Percentiles rank a stretch among this genome's conserved stretches.
Evolutionary conservation across 306 rosid species (phyloP).

Genomic region (Ormosia semicastrata): DNA sequence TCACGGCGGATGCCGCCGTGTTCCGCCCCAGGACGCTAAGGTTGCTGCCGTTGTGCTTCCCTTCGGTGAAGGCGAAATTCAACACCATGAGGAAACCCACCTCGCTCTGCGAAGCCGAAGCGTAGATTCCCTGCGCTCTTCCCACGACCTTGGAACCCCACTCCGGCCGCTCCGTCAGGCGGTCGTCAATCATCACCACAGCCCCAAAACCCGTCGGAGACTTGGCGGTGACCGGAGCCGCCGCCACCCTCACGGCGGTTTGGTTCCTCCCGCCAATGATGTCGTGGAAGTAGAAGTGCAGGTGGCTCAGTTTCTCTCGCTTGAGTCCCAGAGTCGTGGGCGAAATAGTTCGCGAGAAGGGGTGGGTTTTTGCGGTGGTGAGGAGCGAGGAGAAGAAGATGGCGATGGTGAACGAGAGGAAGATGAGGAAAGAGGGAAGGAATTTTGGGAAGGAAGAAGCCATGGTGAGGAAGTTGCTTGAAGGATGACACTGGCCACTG

Average conservation of each 20-base stretch:
- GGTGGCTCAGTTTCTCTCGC: slow-evolving; percentile 46
- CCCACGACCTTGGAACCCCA: slow-evolving; percentile 42
- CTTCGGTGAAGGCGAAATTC: slow-evolving; percentile 55
- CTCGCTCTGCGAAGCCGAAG: slow-evolving; percentile 56
- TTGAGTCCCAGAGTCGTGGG: slow-evolving; percentile 27
- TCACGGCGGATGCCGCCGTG: slow-evolving; percentile 24
- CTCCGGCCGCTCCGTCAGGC: slow-evolving; percentile 49
- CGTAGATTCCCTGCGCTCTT: slow-evolving; percentile 67
- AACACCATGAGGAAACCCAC: slow-evolving; percentile 47
- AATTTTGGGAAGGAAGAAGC: background rate
- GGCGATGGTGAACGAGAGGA: background rate
- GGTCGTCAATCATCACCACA: slow-evolving; percentile 62
- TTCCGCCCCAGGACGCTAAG: slow-evolving; percentile 68
- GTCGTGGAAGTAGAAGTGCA: slow-evolving; percentile 47
- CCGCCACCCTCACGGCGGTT: slow-evolving; percentile 46
- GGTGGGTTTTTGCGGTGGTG: background rate
- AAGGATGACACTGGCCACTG: background rate
- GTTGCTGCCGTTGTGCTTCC: slow-evolving; percentile 57
- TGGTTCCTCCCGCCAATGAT: slow-evolving; percentile 41
- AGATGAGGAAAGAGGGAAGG: background rate
- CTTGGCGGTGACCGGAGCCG: slow-evolving; percentile 22
- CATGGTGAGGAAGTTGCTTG: slow-evolving; percentile 14
- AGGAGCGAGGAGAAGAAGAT: background rate
- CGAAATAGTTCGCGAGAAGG: slow-evolving; percentile 22
- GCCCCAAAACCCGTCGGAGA: slow-evolving; percentile 41